Percentiles rank a stretch among this genome's conserved stretches.
These are phyloP conservation scores for Globisporangium takayamanum DNA, from an alignment of 352 stramenopile species.

Conservation along the genomic window DNA sequence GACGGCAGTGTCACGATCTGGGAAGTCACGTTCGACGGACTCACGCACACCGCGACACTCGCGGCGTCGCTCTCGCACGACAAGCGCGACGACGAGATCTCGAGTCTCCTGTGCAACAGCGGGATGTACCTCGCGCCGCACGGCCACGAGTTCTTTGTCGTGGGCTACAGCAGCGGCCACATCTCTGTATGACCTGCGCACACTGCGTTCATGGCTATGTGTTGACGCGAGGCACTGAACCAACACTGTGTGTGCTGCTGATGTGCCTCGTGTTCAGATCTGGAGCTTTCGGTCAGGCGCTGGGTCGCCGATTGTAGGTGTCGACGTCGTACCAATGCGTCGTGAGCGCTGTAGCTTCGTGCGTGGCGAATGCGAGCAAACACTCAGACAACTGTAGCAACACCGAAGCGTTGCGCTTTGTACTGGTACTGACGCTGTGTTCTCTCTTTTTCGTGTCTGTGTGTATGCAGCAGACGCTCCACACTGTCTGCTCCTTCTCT, in stretches of 20 bases:
- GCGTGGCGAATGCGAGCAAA: too few species aligned
- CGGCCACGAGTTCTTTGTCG: constrained; percentile 47
- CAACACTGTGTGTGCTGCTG: not conserved
- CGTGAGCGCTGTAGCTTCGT: constrained; percentile 26
- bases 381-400: too few species aligned
- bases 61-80: constrained; percentile 14
- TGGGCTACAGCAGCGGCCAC: constrained; percentile 42
- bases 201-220: not conserved
- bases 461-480: too few species aligned
- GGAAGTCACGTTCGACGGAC: constrained; percentile 38
- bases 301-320: constrained; percentile 37
- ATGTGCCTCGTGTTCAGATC: constrained; percentile 20
- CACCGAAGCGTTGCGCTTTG: too few species aligned
- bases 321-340: constrained; percentile 40
- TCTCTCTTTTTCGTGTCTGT: too few species aligned
- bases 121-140: constrained; percentile 31
- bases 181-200: constrained; percentile 29
- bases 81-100: constrained; percentile 38
- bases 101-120: constrained; percentile 42
- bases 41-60: constrained; percentile 15
- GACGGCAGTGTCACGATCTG: constrained; percentile 47
- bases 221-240: not conserved
- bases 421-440: too few species aligned
- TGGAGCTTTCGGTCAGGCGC: constrained; percentile 47
- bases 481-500: too few species aligned